Conservation (phyloP, 176 grass and related monocot genomes). For the Avena insularis region DNA sequence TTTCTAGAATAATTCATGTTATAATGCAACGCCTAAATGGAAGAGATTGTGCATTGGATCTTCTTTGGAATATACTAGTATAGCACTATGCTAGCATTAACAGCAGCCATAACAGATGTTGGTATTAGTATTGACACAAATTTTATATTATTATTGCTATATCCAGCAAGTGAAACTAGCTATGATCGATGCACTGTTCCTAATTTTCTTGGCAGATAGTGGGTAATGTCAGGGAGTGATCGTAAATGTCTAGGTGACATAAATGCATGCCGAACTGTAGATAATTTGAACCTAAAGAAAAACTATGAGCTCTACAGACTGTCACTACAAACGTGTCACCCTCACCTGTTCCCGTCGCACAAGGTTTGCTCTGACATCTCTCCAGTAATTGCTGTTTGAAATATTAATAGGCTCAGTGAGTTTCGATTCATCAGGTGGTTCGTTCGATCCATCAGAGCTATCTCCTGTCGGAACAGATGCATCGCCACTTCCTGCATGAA, state of each 20-base stretch:
- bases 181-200: neutral
- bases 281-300: neutral
- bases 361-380: conserved; percentile 93
- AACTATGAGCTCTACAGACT: neutral
- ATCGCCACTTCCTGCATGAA: conserved; percentile 58
- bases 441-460: conserved; percentile 44
- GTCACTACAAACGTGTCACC: neutral
- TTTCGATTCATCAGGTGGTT: conserved; percentile 40
- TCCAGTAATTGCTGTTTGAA: conserved; percentile 68
- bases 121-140: neutral
- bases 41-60: conserved; percentile 7
- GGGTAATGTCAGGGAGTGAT: neutral
- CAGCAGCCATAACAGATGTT: neutral
- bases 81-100: neutral
- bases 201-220: conserved; percentile 11
- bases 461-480: conserved; percentile 63
- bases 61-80: neutral
- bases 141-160: neutral
- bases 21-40: neutral
- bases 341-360: conserved; percentile 73
- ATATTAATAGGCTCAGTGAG: conserved; percentile 38
- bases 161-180: neutral
- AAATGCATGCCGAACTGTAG: neutral
- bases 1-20: neutral
- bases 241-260: neutral